Base-by-base conservation (phyloP, 305 asterid genomes). In the Andrographis paniculata region DNA sequence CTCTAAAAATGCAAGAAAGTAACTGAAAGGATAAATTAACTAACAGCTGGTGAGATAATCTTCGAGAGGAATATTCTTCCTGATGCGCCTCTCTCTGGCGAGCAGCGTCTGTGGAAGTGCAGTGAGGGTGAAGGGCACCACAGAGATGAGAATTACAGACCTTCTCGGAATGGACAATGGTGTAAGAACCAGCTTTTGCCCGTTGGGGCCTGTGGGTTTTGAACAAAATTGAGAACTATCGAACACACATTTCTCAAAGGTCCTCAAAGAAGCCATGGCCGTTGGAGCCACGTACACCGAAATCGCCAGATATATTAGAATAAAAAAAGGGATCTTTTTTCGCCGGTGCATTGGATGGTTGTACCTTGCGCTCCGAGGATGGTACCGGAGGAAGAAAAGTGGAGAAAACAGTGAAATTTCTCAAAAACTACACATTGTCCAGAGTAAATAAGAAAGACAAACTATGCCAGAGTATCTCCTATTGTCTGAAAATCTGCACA, bases 21-120 rank as follows among this genome's bases (percentile, higher is more conserved):
- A 24, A 4, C 17, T 19, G 31, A 45, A 33, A 39, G n/a, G 33
- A 48, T 15, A 47, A 52, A 61, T 53, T 30, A 60, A 72, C 73
- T 58, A 17, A 82, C 93, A 30, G 68, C 38, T 71, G 35, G 80
- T 74, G 68, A 63, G 71, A 61, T 78, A 89, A 40, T 82, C 94
- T 44, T 89, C 86, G 55, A 71, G 68, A 14, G 95, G 91, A 63
- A 89, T 80, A 14, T 6, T 62, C 71, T 74, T 89, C 70, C 72
- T 78, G 68, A 39, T 85, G 64, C 95, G 94, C 69, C 94, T 71
- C 66, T 85, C 95, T 68, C 98, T 78, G 35, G 98, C 98, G 40
- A 74, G 74, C 67, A 66, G 69, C 40, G 82, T 52, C 14, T 70
- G 82, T 19, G 86, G 79, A 16, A 73, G 62, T 35, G 73, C 74